Conservation (phyloP, 352 stramenopile genomes). For the Phytophthora sansomeana region DNA sequence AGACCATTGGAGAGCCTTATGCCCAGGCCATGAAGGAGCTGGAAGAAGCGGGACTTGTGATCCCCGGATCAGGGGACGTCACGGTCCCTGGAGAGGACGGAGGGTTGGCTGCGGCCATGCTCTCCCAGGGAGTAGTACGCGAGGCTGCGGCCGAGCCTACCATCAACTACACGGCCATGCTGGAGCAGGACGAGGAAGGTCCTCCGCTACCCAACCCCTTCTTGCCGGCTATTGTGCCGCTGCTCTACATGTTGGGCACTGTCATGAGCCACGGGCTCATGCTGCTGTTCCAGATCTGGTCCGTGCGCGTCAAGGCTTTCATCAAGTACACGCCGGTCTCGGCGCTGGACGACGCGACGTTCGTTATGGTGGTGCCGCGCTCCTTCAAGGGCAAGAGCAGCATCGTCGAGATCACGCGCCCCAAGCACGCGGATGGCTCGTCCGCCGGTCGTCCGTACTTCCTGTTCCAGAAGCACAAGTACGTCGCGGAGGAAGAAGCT, state of each 20-base stretch:
- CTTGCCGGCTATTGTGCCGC: conserved; percentile 88
- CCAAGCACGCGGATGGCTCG: conserved; percentile 40
- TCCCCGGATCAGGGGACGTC: conserved; percentile 38
- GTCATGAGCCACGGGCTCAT: conserved; percentile 88
- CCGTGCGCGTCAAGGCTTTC: conserved; percentile 75
- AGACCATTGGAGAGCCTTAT: conserved; percentile 74
- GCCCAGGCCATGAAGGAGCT: conserved; percentile 79
- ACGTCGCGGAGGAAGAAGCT: conserved; percentile 69
- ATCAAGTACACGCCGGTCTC: conserved; percentile 87
- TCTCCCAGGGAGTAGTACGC: conserved; percentile 74
- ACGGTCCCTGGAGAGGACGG: conserved; percentile 36
- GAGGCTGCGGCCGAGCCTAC: conserved; percentile 46
- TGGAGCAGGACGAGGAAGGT: conserved; percentile 62
- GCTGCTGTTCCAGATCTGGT: conserved; percentile 91
- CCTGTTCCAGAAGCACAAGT: conserved; percentile 92
- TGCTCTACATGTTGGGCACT: conserved; percentile 87
- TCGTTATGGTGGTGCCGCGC: conserved; percentile 84
- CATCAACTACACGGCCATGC: conserved; percentile 70
- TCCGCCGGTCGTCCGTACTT: conserved; percentile 70
- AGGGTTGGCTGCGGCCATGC: conserved; percentile 72
- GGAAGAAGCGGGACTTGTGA: conserved; percentile 63
- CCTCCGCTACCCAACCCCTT: conserved; percentile 91
- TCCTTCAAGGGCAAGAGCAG: conserved; percentile 90
- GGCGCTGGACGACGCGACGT: conserved; percentile 68
- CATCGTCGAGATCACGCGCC: conserved; percentile 74